Conservation (phyloP, 352 stramenopile species). For the Pythium dissimile region DNA sequence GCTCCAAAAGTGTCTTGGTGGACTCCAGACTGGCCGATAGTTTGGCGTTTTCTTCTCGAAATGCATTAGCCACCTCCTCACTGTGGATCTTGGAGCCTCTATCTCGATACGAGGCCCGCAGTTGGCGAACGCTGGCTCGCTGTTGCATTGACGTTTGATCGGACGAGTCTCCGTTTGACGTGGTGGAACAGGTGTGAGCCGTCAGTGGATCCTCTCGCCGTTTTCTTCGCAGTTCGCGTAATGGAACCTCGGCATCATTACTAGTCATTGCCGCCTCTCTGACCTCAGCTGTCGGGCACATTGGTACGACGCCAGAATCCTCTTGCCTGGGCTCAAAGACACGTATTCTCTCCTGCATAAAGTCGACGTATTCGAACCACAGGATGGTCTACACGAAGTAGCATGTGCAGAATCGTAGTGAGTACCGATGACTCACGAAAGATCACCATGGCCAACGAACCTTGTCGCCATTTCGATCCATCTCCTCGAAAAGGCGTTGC, state of each 20-base stretch:
- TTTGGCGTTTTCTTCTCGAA: neutral
- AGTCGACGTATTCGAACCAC: constrained; percentile 59
- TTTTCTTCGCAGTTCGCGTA: constrained; percentile 13
- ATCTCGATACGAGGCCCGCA: no score
- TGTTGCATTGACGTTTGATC: no score
- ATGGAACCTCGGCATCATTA: neutral
- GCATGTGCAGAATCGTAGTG: neutral
- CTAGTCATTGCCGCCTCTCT: neutral
- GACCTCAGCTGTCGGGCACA: neutral
- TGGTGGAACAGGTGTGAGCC: neutral
- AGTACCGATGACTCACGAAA: neutral
- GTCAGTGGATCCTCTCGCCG: constrained; percentile 12
- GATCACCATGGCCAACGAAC: constrained; percentile 10
- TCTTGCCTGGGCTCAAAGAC: neutral
- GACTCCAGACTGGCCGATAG: constrained; percentile 5
- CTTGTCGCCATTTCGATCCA: constrained; percentile 49
- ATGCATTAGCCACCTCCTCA: no score
- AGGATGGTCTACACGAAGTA: constrained; percentile 23
- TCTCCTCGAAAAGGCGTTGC: constrained; percentile 37
- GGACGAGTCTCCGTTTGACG: neutral
- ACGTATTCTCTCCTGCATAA: constrained; percentile 29
- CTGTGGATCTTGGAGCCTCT: no score
- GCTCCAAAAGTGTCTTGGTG: constrained; percentile 1
- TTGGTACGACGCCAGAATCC: no score
- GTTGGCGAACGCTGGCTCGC: no score